Conservation (phyloP, 148 eudicot genomes). For the Arctostaphylos glauca region DNA sequence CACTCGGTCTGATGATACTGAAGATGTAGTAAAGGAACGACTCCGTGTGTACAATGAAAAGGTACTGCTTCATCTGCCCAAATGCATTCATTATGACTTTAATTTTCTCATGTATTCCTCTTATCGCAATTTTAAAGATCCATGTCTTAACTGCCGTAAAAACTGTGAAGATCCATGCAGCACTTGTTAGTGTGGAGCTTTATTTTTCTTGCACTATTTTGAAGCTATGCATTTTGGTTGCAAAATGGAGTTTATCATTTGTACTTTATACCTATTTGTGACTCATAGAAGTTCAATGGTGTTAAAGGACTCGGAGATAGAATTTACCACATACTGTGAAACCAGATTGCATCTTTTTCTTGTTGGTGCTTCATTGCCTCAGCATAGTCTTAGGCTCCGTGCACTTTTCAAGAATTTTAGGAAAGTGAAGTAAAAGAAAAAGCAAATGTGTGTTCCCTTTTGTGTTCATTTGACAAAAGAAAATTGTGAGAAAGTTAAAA, state of each 20-base stretch:
- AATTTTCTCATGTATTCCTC: not conserved
- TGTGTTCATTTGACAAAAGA: no score
- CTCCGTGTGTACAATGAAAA: conserved; percentile 76
- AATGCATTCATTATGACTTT: not conserved
- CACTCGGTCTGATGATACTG: conserved; percentile 92
- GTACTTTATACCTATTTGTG: conserved; percentile 2
- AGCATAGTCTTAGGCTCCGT: not conserved
- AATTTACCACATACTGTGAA: not conserved
- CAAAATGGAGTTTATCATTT: not conserved
- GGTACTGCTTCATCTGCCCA: conserved; percentile 39
- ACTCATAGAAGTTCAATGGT: not conserved
- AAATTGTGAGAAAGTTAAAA: no score
- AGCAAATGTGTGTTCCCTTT: no score
- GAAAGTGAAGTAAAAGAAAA: no score
- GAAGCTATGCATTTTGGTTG: not conserved
- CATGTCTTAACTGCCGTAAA: not conserved
- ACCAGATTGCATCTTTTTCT: not conserved
- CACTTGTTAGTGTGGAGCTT: not conserved
- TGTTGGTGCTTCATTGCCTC: not conserved
- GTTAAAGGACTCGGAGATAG: not conserved
- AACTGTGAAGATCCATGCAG: not conserved
- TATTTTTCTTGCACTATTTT: not conserved
- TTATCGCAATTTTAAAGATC: not conserved
- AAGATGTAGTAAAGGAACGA: conserved; percentile 74
- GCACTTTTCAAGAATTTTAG: no score